Base-by-base conservation (phyloP, 495 filamentous ascomycete genomes). In the Sabuloglossum arenarium region DNA sequence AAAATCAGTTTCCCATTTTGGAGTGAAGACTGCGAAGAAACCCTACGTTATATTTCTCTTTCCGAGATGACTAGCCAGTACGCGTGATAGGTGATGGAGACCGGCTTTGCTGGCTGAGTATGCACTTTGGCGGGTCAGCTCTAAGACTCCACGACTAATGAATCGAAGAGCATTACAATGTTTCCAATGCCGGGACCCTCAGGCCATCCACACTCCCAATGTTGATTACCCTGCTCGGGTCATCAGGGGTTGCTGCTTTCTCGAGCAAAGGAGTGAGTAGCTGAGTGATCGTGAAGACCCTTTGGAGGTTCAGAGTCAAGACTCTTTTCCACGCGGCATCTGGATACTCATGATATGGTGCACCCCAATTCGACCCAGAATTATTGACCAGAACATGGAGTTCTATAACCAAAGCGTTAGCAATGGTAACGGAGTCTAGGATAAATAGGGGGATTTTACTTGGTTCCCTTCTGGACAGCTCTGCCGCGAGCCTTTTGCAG, bases 361-460 rank as follows among this genome's bases (percentile, higher is more conserved):
- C 85, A 56, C 83, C 84, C 79, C 77, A 82, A 65, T 78, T 83
- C 23, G 80, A 75, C 51, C 86, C 86, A 19, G 80, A 82, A 69
- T 90, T 91, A 70, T 88, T 88, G 59, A 90, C 77, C 0, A 89
- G 76, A 57, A 88, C 75, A 64, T 88, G 77, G 16, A 91, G 76
- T 60, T 79, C 76, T 78, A 56, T 45, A 39, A 37, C 31, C 6
- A 39, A 49, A 3, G 47, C 16, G 25, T 51, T 29, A 51, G 47
- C 16, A 12, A 12, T 8, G 10, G 11, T 19, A 51, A 30, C 5
- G 25, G 11, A 51, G 28, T 51, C 21, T 19, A 19, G 14, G 1
- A n/a, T 16, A 52, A 6, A 30, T 9, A 19, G 19, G 3, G 21
- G 27, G 51, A n/a, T 5, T n/a, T 55, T 12, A 67, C 74, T 60